Evolutionary conservation across 495 filamentous ascomycete species (phyloP).

Genomic region (Cercophora scortea): DNA sequence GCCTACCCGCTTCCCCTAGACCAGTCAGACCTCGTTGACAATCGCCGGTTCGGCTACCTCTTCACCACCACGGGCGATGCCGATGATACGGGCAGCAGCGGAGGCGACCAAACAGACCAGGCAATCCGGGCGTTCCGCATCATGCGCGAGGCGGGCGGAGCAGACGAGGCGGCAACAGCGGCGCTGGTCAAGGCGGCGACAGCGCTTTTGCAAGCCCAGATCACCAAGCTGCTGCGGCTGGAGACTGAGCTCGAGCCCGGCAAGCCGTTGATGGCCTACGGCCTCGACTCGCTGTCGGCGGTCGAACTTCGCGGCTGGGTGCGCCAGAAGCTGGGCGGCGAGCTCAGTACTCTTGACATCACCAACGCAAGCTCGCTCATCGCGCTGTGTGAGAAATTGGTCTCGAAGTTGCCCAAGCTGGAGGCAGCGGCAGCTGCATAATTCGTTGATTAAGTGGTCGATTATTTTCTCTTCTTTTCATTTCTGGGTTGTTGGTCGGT

Average conservation of each 20-base stretch:
- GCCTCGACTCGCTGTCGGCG: conserved; percentile 6
- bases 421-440: too few relatives aligned
- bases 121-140: conserved; percentile 3
- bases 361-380: conserved; percentile 9
- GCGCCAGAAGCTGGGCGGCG: background rate
- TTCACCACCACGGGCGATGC: background rate
- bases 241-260: conserved; percentile 4
- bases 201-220: background rate
- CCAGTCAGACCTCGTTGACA: conserved; percentile 7
- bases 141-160: conserved; percentile 1
- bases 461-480: too few relatives aligned
- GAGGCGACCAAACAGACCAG: background rate
- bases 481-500: too few relatives aligned
- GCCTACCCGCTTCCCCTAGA: conserved; percentile 9
- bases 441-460: too few relatives aligned
- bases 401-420: conserved; percentile 2
- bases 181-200: background rate
- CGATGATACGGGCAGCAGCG: background rate
- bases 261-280: conserved; percentile 10
- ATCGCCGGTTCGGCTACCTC: conserved; percentile 2
- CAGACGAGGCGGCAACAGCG: background rate
- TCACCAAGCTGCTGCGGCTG: conserved; percentile 4
- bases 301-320: conserved; percentile 7
- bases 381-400: conserved; percentile 5
- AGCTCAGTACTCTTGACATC: conserved; percentile 6